Percentiles rank a stretch among this genome's conserved stretches.
Conservation (phyloP, 2,329 filamentous ascomycete species). For the Orbilia blumenaviensis region DNA sequence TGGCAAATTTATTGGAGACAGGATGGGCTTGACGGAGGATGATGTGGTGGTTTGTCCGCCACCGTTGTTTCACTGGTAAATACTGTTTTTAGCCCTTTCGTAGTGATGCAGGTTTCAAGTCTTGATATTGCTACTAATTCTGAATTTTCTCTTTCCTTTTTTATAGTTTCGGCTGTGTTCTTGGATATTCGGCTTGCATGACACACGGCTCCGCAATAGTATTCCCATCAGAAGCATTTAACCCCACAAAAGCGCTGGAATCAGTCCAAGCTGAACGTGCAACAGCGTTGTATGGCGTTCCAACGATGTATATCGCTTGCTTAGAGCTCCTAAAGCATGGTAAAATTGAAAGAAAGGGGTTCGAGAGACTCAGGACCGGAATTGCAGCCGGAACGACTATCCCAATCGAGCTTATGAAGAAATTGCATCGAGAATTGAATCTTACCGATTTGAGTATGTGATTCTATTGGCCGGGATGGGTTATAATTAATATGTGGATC, state of each 20-base stretch:
- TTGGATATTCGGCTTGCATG: constrained; percentile 96
- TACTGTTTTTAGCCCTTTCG: not conserved
- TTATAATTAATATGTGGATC: no score
- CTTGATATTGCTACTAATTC: not conserved
- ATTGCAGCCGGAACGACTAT: constrained; percentile 90
- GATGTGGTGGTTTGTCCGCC: constrained; percentile 86
- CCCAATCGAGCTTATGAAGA: constrained; percentile 80
- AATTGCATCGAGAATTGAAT: constrained; percentile 77
- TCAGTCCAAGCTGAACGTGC: constrained; percentile 71
- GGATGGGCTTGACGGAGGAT: constrained; percentile 78
- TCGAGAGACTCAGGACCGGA: constrained; percentile 79
- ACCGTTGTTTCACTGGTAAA: constrained; percentile 76
- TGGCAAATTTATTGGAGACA: constrained; percentile 80
- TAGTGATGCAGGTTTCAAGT: not conserved
- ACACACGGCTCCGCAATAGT: constrained; percentile 80
- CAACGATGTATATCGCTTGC: constrained; percentile 93
- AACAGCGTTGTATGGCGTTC: constrained; percentile 69
- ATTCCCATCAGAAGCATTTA: constrained; percentile 86
- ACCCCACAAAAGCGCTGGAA: constrained; percentile 75
- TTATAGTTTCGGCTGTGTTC: constrained; percentile 83
- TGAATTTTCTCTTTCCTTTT: no score
- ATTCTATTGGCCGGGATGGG: no score
- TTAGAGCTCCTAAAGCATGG: constrained; percentile 76
- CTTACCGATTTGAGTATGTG: constrained; percentile 71
- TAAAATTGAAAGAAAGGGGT: constrained; percentile 65